Evolutionary conservation across 805 yeast genomes (phyloP), one percentile per base, ranked within the genome.

Genomic region (Jamesozyma piceae): DNA sequence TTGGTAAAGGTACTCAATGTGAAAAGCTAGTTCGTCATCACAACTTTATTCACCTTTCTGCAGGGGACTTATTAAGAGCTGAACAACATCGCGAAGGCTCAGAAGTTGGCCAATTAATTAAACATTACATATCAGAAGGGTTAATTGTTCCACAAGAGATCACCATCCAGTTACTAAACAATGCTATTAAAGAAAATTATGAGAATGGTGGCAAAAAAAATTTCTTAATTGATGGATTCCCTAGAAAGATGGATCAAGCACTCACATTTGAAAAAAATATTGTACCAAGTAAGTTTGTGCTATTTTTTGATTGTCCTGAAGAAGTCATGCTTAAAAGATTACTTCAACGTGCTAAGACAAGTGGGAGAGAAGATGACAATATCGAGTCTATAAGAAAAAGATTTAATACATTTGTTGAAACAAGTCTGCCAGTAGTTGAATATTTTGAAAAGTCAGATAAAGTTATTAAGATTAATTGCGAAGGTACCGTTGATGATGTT

Each of bases 231-330:
- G 98, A 90, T 62, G 98, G 98, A 0, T 90, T 92, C 74, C 98
- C 98, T 38, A 77, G 97, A 62, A 87, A 89, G 62, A 90, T 92
- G 97, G 97, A 92, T 65, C 98, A 90, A 69, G 97, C 97, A 0
- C 46, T 82, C 33, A 83, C 90, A n/a, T 90, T 90, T 61, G 97
- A 90, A 66, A 77, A 82, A 32, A 69, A 77, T 58, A 71, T 79
- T 53, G 92, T 78, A 55, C 81, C 72, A 62, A 81, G 85, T 48
- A 69, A 77, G 21, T 75, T 82, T 64, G 78, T 84, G 2, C 67
- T 84, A 34, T 84, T 80, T 64, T 84, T 84, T 56, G 88, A 83
- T 50, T 84, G 94, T 62, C 85, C 90, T 1, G 92, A 83, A 62
- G 58, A 66, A 33, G 83, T 86, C 42, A 89, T 90, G 97, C 71